These are phyloP conservation scores for Atkinsonella texensis DNA, from an alignment of 2,329 filamentous ascomycete species.

Conservation along the genomic window DNA sequence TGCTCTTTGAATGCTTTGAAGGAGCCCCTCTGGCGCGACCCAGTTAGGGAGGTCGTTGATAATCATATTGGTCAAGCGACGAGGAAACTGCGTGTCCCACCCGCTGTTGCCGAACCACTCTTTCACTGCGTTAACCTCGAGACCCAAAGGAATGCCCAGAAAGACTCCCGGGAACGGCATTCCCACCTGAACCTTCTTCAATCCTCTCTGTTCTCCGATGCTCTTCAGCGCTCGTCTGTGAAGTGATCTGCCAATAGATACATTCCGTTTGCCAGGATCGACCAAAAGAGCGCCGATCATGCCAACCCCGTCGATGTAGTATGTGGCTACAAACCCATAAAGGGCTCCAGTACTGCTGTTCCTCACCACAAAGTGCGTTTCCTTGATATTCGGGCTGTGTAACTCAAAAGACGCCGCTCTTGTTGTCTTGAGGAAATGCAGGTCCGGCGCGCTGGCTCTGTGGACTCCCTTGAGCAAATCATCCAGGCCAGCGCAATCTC, in stretches of 20 bases:
- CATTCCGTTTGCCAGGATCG: conserved; percentile 71
- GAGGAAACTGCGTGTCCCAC: conserved; percentile 61
- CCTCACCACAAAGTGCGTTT: conserved; percentile 81
- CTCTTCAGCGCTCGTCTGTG: conserved; percentile 75
- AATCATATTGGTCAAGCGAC: conserved; percentile 52
- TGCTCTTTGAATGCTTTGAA: conserved; percentile 58
- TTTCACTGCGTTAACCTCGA: conserved; percentile 33
- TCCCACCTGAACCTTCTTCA: conserved; percentile 74
- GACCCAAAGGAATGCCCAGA: conserved; percentile 60
- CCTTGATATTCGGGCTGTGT: conserved; percentile 56
- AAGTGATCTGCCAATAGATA: conserved; percentile 82
- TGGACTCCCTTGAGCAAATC: conserved; percentile 61
- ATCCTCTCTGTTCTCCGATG: conserved; percentile 54
- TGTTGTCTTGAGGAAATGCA: conserved; percentile 58
- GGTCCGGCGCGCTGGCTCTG: conserved; percentile 51
- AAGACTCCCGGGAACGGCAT: conserved; percentile 75
- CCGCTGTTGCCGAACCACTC: conserved; percentile 86
- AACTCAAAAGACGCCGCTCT: conserved; percentile 67
- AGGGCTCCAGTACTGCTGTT: conserved; percentile 86
- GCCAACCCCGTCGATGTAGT: conserved; percentile 60
- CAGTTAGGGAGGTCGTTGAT: conserved; percentile 62
- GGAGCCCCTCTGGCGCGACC: conserved; percentile 64
- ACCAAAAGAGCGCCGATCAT: conserved; percentile 82
- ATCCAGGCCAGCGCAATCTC: conserved; percentile 63
- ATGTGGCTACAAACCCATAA: conserved; percentile 87